phyloP scores from a whole-genome alignment of 352 stramenopile species.

The Globisporangium nunn region DNA sequence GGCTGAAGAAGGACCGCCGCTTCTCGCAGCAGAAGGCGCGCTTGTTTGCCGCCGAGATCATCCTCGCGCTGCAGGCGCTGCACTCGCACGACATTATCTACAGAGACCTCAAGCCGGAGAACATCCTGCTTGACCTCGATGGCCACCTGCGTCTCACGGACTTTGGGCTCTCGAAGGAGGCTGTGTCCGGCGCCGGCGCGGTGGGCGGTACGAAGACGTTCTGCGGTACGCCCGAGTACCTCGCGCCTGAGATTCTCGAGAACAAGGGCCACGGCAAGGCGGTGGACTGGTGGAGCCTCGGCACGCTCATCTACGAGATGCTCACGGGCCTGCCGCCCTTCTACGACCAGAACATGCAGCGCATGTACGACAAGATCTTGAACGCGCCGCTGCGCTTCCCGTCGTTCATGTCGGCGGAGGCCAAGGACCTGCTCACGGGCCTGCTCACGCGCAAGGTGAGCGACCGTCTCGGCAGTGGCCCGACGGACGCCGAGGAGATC shows the following conservation, averaged over 20 bases:
- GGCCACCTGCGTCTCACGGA: constrained; percentile 93
- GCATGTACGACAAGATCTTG: constrained; percentile 94
- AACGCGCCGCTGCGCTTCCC: constrained; percentile 84
- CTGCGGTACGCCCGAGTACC: constrained; percentile 93
- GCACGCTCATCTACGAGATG: constrained; percentile 94
- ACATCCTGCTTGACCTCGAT: constrained; percentile 92
- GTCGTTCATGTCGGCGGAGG: constrained; percentile 88
- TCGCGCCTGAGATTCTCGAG: constrained; percentile 92
- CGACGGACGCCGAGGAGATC: constrained; percentile 89
- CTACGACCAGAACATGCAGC: constrained; percentile 93
- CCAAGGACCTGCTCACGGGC: constrained; percentile 77
- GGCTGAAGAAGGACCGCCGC: constrained; percentile 90
- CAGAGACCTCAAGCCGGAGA: constrained; percentile 95
- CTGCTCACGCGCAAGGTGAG: constrained; percentile 85
- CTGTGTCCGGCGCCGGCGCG: constrained; percentile 75
- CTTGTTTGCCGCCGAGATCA: constrained; percentile 92
- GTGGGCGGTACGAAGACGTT: constrained; percentile 87
- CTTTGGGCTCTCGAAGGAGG: constrained; percentile 93
- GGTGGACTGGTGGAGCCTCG: constrained; percentile 89
- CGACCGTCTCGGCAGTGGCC: constrained; percentile 81
- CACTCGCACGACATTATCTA: constrained; percentile 96
- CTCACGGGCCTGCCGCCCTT: constrained; percentile 88
- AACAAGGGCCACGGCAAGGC: constrained; percentile 91
- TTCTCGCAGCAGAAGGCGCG: constrained; percentile 91
- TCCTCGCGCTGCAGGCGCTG: constrained; percentile 88